Base-by-base conservation (phyloP, 306 rosid genomes). In the Pterocarpus macrocarpus region DNA sequence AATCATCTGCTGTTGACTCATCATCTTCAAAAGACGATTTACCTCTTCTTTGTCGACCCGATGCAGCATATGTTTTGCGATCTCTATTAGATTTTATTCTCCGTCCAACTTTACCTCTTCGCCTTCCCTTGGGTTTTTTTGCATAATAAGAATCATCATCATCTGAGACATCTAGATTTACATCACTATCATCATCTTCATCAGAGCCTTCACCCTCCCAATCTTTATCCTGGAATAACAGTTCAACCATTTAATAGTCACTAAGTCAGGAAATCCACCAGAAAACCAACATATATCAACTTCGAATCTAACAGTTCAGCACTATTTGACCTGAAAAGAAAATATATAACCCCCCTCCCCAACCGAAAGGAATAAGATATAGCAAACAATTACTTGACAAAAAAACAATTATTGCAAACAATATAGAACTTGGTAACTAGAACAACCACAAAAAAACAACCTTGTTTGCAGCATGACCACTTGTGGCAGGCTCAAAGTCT, bases 201-300 rank as follows among this genome's bases (percentile, higher is more conserved):
- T 94, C 97, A 6, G 94, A 93, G 58, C 89, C 94, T 89, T 82
- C 94, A 75, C 89, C 99, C 75, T 86, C 90, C 98, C 99, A 96
- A 84, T 84, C 91, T 88, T 91, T 92, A 85, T 85, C 91, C 99
- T 94, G 88, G 45, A 82, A 90, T 68, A 49, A 76, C 83, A 82
- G 47, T 80, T 79, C 62, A 74, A 87, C 55, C 38, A 62, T 71
- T 75, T 72, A 71, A 82, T 75, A 63, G 6, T 47, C 7, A 50
- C 5, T 16, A 63, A 5, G 59, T 69, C 80, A 86, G 74, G 80
- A 79, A 67, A 61, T 10, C 13, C 73, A 71, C 78, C 34, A 69
- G 67, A 77, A 50, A 28, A 39, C 58, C 62, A 74, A 28, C 73
- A 50, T 10, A 65, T 41, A 61, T 22, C 22, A 70, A 56, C 77